Base-by-base conservation (phyloP, 208 protist species). In the Trypanosoma cruzi region DNA sequence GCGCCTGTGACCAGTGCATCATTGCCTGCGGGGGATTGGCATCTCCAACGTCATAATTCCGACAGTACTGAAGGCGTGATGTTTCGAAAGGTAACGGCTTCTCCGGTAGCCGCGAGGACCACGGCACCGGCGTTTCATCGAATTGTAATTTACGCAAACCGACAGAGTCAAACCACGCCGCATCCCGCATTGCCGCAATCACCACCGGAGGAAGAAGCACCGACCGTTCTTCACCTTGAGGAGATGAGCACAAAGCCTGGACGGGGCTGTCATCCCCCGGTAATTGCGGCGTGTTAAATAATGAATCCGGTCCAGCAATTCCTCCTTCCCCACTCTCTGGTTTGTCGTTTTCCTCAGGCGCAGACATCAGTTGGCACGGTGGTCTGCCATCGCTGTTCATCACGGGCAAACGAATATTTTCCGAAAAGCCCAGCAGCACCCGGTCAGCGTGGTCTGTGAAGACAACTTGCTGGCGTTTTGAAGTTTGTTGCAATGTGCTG, bases 81-180 rank as follows among this genome's bases (percentile, higher is more conserved):
- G 71, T 68, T 53, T 80, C 74, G 54, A 71, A 80, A 20, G 50
- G 56, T 26, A 69, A 49, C 24, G 57, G 57, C 16, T 56, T 29
- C 44, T 71, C 57, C 24, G 66, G 55, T 18, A 70, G 32, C 40
- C 55, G 49, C 20, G 18, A 28, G 2, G 52, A 4, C 36, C 64
- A 29, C n/a, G 29, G 37, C 42, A 56, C 4, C 26, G 11, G 10
- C 36, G 24, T 28, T 29, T 14, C 36, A 32, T 29, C 44, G 55
- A 44, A 26, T 10, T 44, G 24, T 14, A 24, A 13, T 20, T 64
- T 58, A 22, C 29, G 46, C 22, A 29, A 53, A 37, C 4, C 11
- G 1, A 20, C 2, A 10, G 22, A 28, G 0, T 24, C 10, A 48
- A 71, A 64, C 40, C 48, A 64, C 20, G 63, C 57, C 5, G 31